phyloP scores from a whole-genome alignment of 495 filamentous ascomycete genomes.

The Clohesyomyces aquaticus region DNA sequence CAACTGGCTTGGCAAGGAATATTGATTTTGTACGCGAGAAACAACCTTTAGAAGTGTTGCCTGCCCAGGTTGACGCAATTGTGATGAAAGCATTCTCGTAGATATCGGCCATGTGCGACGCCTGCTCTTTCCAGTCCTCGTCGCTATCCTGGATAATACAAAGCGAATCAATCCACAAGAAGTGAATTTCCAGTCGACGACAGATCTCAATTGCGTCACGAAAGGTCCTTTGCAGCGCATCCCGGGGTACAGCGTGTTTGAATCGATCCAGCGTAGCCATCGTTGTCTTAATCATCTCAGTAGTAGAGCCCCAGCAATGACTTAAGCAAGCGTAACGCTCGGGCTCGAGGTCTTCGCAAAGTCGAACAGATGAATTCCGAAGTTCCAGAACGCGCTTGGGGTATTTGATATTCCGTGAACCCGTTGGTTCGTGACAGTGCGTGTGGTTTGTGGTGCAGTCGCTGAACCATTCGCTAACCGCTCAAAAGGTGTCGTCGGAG shows the following conservation, averaged over 20 bases:
- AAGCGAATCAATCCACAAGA: not conserved
- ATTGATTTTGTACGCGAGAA: not conserved
- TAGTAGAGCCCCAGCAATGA: not conserved
- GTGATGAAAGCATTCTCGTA: slow-evolving; percentile 1
- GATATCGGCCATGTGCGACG: not conserved
- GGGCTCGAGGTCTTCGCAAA: not conserved
- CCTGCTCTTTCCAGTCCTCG: slow-evolving; percentile 1
- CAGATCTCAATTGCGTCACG: not conserved
- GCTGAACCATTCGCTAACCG: too few relatives aligned
- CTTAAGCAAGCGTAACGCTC: not conserved
- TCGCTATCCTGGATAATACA: not conserved
- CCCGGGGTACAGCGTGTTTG: not conserved
- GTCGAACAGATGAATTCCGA: not conserved
- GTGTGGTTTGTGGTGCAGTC: too few relatives aligned
- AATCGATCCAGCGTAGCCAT: not conserved
- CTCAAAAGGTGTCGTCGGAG: too few relatives aligned
- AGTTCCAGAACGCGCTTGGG: not conserved
- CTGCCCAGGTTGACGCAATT: not conserved
- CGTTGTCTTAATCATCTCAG: not conserved
- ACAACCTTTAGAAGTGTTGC: not conserved
- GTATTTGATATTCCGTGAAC: too few relatives aligned
- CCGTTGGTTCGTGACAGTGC: too few relatives aligned
- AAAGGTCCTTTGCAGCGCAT: not conserved
- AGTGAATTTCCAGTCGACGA: not conserved
- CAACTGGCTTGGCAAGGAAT: not conserved